These are phyloP conservation scores for Perkinsela sp. DNA, from an alignment of 208 protist genomes.

Conservation along the genomic window DNA sequence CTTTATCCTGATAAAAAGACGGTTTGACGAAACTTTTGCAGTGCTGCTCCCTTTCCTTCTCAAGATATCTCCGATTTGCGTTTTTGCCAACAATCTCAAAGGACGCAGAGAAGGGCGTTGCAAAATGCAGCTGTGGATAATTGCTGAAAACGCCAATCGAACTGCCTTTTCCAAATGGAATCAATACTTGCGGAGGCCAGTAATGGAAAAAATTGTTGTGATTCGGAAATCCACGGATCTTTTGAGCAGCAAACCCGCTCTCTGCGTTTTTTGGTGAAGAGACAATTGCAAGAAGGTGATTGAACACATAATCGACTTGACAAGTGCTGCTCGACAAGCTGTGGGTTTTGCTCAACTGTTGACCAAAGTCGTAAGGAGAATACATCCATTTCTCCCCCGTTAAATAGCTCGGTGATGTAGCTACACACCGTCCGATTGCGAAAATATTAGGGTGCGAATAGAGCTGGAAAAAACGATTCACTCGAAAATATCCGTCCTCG, in stretches of 20 bases:
- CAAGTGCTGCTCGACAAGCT: conserved; percentile 13
- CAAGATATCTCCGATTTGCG: conserved; percentile 29
- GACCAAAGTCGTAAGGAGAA: conserved; percentile 20
- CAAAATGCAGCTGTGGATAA: not conserved
- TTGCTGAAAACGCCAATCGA: conserved; percentile 11
- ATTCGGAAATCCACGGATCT: not conserved
- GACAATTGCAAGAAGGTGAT: not conserved
- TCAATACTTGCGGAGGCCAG: conserved; percentile 15
- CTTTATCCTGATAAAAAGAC: conserved; percentile 48
- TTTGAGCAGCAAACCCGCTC: not conserved
- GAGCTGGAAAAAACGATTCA: conserved; percentile 46
- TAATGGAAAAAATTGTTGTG: conserved; percentile 1
- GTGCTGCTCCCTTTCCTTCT: conserved; percentile 38
- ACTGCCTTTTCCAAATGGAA: conserved; percentile 29
- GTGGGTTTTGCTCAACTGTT: not conserved
- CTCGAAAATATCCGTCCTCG: conserved; percentile 35
- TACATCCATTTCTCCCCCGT: conserved; percentile 15
- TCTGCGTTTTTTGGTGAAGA: not conserved
- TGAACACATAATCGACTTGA: conserved; percentile 12
- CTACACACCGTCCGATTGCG: conserved; percentile 34
- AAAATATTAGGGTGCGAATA: conserved; percentile 36
- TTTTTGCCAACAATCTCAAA: conserved; percentile 25
- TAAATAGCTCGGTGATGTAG: conserved; percentile 34
- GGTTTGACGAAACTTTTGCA: conserved; percentile 33
- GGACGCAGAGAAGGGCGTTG: conserved; percentile 21